A percentile compares a stretch with the other conserved stretches of the same genome.
Conservation (phyloP, 768 basidiomycete genomes). For the Amyloporia xantha region DNA sequence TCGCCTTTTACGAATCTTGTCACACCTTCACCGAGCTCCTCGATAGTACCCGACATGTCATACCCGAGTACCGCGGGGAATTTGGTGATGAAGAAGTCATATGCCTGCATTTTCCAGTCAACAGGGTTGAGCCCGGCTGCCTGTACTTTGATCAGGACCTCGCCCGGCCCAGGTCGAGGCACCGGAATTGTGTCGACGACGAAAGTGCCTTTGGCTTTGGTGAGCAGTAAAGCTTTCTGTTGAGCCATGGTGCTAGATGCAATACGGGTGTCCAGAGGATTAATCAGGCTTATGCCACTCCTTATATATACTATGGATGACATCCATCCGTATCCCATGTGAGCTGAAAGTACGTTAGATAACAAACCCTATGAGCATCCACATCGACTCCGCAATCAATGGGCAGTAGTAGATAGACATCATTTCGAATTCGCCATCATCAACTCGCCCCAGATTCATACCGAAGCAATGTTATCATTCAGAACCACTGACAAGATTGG, state of each 20-base stretch:
- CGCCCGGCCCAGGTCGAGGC: constrained; percentile 19
- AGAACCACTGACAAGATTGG: too few relatives aligned
- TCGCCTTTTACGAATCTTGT: constrained; percentile 21
- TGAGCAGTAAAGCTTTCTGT: constrained; percentile 13
- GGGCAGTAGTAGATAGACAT: too few relatives aligned
- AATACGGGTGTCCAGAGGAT: too few relatives aligned
- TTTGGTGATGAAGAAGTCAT: constrained; percentile 14
- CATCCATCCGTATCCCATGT: too few relatives aligned
- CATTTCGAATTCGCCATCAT: too few relatives aligned
- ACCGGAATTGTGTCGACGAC: constrained; percentile 6
- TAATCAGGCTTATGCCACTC: too few relatives aligned
- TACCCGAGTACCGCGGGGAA: constrained; percentile 24
- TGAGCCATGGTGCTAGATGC: constrained; percentile 6
- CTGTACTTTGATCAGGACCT: constrained; percentile 26
- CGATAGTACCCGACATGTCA: constrained; percentile 27
- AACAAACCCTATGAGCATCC: too few relatives aligned
- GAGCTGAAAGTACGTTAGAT: too few relatives aligned
- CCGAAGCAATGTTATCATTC: too few relatives aligned
- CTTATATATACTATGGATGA: too few relatives aligned
- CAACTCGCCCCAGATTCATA: too few relatives aligned
- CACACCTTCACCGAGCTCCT: constrained; percentile 22
- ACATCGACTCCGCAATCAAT: too few relatives aligned
- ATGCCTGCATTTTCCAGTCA: constrained; percentile 28
- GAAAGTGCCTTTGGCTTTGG: constrained; percentile 5
- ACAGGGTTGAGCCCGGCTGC: constrained; percentile 27